Evolutionary conservation across 129 eudicot species (phyloP).

Genomic region (Deinandra increscens): DNA sequence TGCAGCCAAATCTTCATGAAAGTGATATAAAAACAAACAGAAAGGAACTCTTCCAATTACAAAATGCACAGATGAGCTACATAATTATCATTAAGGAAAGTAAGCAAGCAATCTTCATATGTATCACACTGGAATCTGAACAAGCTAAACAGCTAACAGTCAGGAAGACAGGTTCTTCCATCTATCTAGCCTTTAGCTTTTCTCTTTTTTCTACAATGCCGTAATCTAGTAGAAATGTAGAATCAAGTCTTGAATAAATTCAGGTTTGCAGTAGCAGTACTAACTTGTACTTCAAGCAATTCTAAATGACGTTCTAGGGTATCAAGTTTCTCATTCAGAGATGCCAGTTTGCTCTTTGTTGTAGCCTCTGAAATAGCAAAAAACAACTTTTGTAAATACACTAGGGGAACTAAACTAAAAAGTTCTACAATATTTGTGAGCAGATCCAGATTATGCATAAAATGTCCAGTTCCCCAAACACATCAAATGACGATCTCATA

Average conservation of each 20-base stretch:
- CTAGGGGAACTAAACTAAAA: neutral
- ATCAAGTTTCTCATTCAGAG: slow-evolving; percentile 92
- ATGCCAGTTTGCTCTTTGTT: slow-evolving; percentile 85
- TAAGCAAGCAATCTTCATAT: slow-evolving; percentile 21
- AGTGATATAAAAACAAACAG: slow-evolving; percentile 1
- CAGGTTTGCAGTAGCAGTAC: slow-evolving; percentile 82
- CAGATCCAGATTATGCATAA: neutral
- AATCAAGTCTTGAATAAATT: slow-evolving; percentile 57
- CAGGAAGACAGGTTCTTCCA: slow-evolving; percentile 23
- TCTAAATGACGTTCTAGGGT: slow-evolving; percentile 84
- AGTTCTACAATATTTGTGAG: neutral
- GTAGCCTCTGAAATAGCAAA: slow-evolving; percentile 64
- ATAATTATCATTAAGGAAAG: slow-evolving; percentile 13
- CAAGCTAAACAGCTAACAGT: slow-evolving; percentile 34
- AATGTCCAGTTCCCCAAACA: neutral
- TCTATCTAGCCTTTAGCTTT: slow-evolving; percentile 1
- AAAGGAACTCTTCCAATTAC: slow-evolving; percentile 13
- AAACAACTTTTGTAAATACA: slow-evolving; percentile 13
- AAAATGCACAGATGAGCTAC: slow-evolving; percentile 29
- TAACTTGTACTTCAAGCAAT: slow-evolving; percentile 91
- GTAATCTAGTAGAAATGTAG: slow-evolving; percentile 5
- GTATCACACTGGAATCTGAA: slow-evolving; percentile 25
- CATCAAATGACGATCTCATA: neutral
- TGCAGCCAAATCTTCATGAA: slow-evolving; percentile 4
- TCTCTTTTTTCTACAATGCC: slow-evolving; percentile 16